Evolutionary conservation across 1,284 basidiomycete genomes (phyloP), one percentile per base, ranked within the genome.

Genomic region (Coniferiporia weirii): DNA sequence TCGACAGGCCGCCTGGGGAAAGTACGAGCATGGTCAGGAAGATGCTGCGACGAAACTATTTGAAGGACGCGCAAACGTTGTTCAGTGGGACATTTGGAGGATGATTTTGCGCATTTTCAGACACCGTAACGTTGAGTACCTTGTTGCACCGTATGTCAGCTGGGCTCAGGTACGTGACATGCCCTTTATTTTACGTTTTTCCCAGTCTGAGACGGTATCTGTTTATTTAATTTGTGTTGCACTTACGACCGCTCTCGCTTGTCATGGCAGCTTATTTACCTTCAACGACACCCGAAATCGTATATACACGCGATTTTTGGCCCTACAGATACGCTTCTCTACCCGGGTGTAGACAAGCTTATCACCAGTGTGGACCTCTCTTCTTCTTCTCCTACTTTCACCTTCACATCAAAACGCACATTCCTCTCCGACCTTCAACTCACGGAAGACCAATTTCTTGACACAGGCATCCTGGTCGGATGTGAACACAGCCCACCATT

Each of bases 271-370:
- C 79, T 97, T 68, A 91, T 96, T 64, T 98, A 98, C 74, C 84
- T 99, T 47, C 89, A 95, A 72, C 87, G 93, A 59, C 96, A 99
- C 75, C 80, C 84, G 22, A 97, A 97, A 72, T 83, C 88, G 4
- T 99, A 98, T 75, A 91, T 98, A 63, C 95, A 99, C 71, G 89
- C 96, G 19, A 88, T 98, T 66, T 98, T 87, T 72, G 94, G 93
- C 4, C 86, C 95, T 36, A 91, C 89, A 4, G 96, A 98, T 70
- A 84, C 91, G 17, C 80, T 99, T 20, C 80, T 98, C 48, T 98
- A 95, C 71, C 89, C 91, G 13, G 87, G 88, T 27, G 83, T 97
- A 40, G 95, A 98, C 74, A 89, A 90, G 68, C 80, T 99, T 68
- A 96, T 99, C 71, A 93, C 91, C 54, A 83, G 85, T 45, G 77